phyloP scores from a whole-genome alignment of 2,329 filamentous ascomycete species.

The Ploettnerulaceae sp. region DNA sequence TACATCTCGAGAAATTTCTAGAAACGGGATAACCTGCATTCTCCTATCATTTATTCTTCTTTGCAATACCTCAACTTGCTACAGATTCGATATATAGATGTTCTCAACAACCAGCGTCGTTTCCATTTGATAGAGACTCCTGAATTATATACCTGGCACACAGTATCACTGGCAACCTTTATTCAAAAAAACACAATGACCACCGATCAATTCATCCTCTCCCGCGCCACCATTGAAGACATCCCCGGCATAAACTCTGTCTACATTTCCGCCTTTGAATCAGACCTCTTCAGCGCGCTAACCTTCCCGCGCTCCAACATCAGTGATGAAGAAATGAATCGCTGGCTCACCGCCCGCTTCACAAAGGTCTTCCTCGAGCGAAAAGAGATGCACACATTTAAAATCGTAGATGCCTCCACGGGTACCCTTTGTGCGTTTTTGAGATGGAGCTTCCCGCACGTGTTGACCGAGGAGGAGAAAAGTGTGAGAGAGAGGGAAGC shows the following conservation, averaged over 20 bases:
- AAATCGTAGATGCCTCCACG: constrained; percentile 31
- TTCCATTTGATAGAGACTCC: too few relatives aligned
- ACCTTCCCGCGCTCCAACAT: constrained; percentile 21
- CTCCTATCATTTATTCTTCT: too few relatives aligned
- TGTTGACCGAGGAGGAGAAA: constrained; percentile 21
- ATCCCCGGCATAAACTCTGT: constrained; percentile 30
- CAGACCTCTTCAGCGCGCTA: constrained; percentile 30
- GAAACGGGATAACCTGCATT: too few relatives aligned
- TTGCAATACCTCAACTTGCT: too few relatives aligned
- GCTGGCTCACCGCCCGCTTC: constrained; percentile 34
- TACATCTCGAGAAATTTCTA: too few relatives aligned
- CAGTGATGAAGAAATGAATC: constrained; percentile 10
- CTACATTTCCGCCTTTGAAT: constrained; percentile 31
- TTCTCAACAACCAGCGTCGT: too few relatives aligned
- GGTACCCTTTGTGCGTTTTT: constrained; percentile 33
- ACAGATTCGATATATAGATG: too few relatives aligned
- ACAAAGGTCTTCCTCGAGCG: constrained; percentile 29
- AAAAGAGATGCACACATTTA: constrained; percentile 32
- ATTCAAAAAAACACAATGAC: not conserved
- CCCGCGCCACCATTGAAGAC: constrained; percentile 28
- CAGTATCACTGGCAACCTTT: too few relatives aligned
- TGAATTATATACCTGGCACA: too few relatives aligned
- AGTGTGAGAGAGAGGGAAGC: constrained; percentile 3
- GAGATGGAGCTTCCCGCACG: constrained; percentile 36
- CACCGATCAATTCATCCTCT: constrained; percentile 14